These are phyloP conservation scores for Fusarium sp. DNA, from an alignment of 2,329 filamentous ascomycete species.

Conservation along the genomic window DNA sequence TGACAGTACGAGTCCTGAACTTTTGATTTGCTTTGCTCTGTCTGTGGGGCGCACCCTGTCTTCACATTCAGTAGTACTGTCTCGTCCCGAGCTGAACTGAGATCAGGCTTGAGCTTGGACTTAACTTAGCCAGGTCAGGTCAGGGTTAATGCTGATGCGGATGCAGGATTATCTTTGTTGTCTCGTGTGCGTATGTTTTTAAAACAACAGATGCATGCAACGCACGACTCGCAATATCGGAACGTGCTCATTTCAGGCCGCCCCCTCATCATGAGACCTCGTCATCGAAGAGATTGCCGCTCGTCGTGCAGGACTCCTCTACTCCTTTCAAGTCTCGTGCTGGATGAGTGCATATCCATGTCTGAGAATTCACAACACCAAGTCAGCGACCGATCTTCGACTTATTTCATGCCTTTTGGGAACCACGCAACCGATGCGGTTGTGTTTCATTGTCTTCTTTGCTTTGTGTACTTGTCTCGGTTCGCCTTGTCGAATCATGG, in stretches of 20 bases:
- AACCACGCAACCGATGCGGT: background rate
- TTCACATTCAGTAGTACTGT: slow-evolving; percentile 1
- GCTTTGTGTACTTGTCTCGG: slow-evolving; percentile 15
- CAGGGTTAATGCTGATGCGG: slow-evolving; percentile 4
- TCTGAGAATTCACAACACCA: slow-evolving; percentile 11
- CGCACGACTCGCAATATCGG: slow-evolving; percentile 23
- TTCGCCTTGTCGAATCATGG: slow-evolving; percentile 10
- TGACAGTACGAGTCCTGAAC: background rate
- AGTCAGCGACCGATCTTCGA: background rate
- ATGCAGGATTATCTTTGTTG: slow-evolving; percentile 8
- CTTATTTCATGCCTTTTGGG: background rate
- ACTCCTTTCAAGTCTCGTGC: background rate
- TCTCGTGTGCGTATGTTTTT: slow-evolving; percentile 22
- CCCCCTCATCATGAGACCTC: background rate
- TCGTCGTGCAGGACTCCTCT: background rate
- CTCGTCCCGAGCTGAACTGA: slow-evolving; percentile 7
- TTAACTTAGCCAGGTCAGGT: background rate
- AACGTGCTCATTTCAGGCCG: slow-evolving; percentile 18
- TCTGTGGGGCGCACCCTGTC: slow-evolving; percentile 18
- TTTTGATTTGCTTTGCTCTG: slow-evolving; percentile 13
- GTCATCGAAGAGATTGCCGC: slow-evolving; percentile 30
- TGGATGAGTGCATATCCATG: slow-evolving; percentile 20
- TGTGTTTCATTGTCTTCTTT: slow-evolving; percentile 7
- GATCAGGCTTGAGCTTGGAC: background rate
- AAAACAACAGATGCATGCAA: slow-evolving; percentile 14